Percentiles rank a stretch among this genome's conserved stretches.
These are phyloP conservation scores for Pleurotus cornucopiae DNA, from an alignment of 768 basidiomycete genomes.

Conservation along the genomic window DNA sequence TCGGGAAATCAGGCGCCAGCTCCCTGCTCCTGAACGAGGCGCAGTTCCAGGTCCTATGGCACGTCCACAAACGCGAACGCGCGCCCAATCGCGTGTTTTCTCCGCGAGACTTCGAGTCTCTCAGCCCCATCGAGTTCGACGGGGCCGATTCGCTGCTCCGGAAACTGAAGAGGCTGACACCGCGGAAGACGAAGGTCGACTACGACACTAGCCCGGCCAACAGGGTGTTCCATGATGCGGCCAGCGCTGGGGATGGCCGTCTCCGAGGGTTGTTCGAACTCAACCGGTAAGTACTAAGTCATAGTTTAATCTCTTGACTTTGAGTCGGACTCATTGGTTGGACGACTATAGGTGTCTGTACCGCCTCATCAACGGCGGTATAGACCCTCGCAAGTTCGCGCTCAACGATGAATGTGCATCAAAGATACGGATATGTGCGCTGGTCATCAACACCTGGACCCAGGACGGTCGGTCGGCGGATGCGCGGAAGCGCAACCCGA, in stretches of 20 bases:
- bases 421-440: neutral
- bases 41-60: neutral
- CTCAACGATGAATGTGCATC: neutral
- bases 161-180: neutral
- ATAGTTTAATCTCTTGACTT: neutral
- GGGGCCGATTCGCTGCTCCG: neutral
- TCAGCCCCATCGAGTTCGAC: slow-evolving; percentile 2
- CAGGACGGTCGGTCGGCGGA: neutral
- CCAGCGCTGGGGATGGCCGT: neutral
- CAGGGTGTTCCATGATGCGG: neutral
- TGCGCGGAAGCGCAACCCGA: neutral
- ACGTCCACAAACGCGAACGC: neutral
- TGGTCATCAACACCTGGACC: neutral
- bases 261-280: neutral
- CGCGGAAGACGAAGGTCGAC: neutral
- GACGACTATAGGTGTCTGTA: neutral
- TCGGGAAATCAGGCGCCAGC: neutral
- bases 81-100: neutral
- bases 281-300: neutral
- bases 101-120: neutral
- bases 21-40: neutral
- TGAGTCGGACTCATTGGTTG: neutral
- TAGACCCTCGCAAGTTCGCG: neutral
- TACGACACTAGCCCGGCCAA: slow-evolving; percentile 4
- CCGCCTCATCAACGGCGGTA: neutral